Base-by-base conservation (phyloP, 2,329 filamentous ascomycete species). In the Diaporthe sp. region DNA sequence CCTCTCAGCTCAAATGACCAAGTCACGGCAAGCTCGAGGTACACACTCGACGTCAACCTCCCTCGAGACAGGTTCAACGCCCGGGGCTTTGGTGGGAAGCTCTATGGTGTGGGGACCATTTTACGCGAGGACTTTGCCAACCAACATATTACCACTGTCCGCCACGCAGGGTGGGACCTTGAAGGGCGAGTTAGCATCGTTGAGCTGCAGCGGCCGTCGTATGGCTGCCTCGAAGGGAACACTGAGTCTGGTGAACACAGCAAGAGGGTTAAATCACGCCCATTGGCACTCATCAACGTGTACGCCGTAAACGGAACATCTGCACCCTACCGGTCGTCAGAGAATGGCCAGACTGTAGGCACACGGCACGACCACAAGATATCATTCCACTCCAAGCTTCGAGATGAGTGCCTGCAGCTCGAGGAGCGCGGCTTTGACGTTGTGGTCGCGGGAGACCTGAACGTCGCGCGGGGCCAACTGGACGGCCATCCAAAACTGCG, bases 301-400 rank as follows among this genome's bases (percentile, higher is more conserved):
- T 90, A 90, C 78, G 86, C 87, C 55, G 86, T 89, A 17, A 90
- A 90, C 78, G 88, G 88, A 3, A 90, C 89, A 0, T 81, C 84
- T 0, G 84, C 84, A 39, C 80, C 84, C 0, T 90, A 89, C 79
- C 84, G 84, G 25, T 82, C 86, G 72, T 81, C 87, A 0, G n/a
- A 77, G 1, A 88, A 84, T 0, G 88, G 88, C 4, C 75, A 77
- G 10, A 76, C 85, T 0, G 72, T 76, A 4, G 87, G 88, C 0
- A 90, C 86, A 0, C 82, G 89, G 22, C 88, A 91, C 79, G 86
- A 88, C 72, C 84, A 86, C 42, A 91, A 91, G 79, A 80, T 87
- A 2, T 80, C 82, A 6, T 86, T 90, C 49, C 88, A 91, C 75
- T 76, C 79, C 2, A 80, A 84, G 1, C 83, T 91, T 49, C 83